Conservation (phyloP, 345 rosid genomes). For the Cardamine chenopodiifolia region DNA sequence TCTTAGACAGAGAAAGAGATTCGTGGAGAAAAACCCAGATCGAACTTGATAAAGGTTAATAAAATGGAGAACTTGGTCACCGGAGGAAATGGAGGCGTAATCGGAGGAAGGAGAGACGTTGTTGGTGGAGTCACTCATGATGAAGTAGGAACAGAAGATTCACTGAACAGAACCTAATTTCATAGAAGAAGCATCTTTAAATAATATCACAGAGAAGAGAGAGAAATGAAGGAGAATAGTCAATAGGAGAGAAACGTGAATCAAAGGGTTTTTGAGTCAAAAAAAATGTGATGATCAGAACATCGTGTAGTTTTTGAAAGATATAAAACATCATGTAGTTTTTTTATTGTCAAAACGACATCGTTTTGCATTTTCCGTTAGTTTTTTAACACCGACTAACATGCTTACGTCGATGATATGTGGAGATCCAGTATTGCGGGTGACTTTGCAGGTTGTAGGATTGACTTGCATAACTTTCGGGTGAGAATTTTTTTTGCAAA, state of each 20-base stretch:
- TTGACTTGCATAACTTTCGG: no score
- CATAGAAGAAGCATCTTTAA: slow-evolving; percentile 41
- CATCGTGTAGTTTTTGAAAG: no score
- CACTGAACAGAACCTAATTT: slow-evolving; percentile 27
- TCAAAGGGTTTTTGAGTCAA: slow-evolving; percentile 24
- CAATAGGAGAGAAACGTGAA: slow-evolving; percentile 26
- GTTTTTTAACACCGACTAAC: no score
- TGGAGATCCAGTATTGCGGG: no score
- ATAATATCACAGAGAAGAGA: not conserved
- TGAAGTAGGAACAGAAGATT: slow-evolving; percentile 26
- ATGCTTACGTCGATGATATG: no score
- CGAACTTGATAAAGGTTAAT: not conserved
- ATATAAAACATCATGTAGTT: no score
- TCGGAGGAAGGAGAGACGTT: slow-evolving; percentile 62
- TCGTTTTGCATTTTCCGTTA: no score
- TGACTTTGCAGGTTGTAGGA: no score
- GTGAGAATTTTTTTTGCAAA: no score
- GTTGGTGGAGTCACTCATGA: slow-evolving; percentile 76
- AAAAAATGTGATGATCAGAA: no score
- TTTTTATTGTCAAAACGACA: no score
- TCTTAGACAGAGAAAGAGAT: not conserved
- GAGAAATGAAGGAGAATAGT: slow-evolving; percentile 33
- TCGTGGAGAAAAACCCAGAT: no score
- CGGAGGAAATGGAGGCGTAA: slow-evolving; percentile 61
- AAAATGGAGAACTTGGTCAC: slow-evolving; percentile 60